Evolutionary conservation across 495 filamentous ascomycete genomes (phyloP).

Genomic region (Talaromyces ruber): DNA sequence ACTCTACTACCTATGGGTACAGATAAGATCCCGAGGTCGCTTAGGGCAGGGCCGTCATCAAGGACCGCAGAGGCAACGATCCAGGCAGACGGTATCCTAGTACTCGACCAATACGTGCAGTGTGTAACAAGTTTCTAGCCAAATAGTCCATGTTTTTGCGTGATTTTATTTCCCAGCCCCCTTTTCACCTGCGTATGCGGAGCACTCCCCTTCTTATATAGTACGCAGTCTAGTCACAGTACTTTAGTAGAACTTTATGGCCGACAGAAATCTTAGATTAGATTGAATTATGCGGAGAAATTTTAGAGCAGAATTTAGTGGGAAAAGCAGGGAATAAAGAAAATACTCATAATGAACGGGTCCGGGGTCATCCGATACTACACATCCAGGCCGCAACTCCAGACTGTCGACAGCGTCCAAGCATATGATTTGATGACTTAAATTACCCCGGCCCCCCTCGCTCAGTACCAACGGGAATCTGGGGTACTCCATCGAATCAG

Average conservation of each 20-base stretch:
- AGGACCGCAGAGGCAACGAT: not conserved
- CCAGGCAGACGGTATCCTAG: not conserved
- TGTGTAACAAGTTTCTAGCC: too few relatives aligned
- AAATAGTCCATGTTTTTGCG: not conserved
- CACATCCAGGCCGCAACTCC: not conserved
- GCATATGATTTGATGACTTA: not conserved
- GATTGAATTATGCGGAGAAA: not conserved
- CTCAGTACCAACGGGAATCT: not conserved
- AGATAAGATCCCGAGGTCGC: not conserved
- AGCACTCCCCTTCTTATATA: not conserved
- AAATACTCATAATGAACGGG: not conserved
- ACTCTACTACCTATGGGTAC: too few relatives aligned
- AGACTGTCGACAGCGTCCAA: not conserved
- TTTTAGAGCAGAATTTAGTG: not conserved
- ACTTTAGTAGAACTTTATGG: not conserved
- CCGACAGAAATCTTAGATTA: not conserved
- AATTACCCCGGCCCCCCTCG: not conserved
- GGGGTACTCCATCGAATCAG: not conserved
- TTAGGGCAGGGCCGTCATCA: not conserved
- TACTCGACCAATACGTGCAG: not conserved
- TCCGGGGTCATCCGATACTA: constrained; percentile 1
- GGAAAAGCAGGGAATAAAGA: not conserved
- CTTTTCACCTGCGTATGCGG: not conserved
- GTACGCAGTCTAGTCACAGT: not conserved
- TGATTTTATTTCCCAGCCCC: not conserved